Evolutionary conservation across 441 rosid genomes (phyloP).

Genomic region (Melastoma candidum): DNA sequence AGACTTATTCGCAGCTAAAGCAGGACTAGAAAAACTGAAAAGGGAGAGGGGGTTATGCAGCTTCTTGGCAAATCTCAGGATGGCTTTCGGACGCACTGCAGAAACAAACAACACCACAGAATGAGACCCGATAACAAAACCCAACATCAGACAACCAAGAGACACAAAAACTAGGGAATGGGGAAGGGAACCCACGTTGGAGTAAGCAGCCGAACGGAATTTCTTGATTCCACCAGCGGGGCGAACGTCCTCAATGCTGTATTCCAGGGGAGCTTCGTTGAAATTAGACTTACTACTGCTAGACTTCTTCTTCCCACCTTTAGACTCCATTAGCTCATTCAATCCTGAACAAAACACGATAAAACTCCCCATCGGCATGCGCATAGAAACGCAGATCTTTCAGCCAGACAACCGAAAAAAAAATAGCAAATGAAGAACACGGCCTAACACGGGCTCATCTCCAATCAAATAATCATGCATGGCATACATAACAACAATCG

Average conservation of each 20-base stretch:
- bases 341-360: constrained; percentile 7
- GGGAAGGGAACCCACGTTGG: constrained; percentile 44
- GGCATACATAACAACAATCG: too few relatives aligned
- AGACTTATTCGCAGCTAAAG: constrained; percentile 10
- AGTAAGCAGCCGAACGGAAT: constrained; percentile 88
- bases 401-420: too few relatives aligned
- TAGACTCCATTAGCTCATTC: constrained; percentile 83
- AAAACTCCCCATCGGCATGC: too few relatives aligned
- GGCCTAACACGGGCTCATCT: too few relatives aligned
- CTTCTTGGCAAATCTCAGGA: constrained; percentile 43
- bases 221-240: constrained; percentile 89
- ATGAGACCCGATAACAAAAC: not conserved
- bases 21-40: constrained; percentile 13
- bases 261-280: constrained; percentile 92
- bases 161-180: constrained; percentile 2
- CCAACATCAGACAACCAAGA: not conserved
- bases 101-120: constrained; percentile 2
- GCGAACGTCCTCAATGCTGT: constrained; percentile 84
- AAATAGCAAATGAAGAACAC: too few relatives aligned
- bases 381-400: too few relatives aligned
- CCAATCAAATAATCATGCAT: too few relatives aligned
- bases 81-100: constrained; percentile 87
- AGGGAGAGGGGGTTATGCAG: constrained; percentile 24
- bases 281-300: constrained; percentile 40
- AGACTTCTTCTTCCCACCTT: constrained; percentile 79